phyloP scores from a whole-genome alignment of 345 rosid species.

The Euphorbia peplus region DNA sequence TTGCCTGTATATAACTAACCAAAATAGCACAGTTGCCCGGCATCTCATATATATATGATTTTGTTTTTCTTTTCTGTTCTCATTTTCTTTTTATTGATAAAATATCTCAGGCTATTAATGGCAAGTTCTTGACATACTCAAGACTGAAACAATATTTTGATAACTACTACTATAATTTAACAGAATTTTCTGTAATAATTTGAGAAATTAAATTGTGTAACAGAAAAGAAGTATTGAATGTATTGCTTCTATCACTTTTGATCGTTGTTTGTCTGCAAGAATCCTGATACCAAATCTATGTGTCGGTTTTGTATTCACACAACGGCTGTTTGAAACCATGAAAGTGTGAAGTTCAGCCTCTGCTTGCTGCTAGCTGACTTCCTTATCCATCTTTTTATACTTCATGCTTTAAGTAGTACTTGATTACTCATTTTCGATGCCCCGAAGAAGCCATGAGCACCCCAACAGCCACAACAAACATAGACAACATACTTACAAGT shows the following conservation, averaged over 20 bases:
- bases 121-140: no score
- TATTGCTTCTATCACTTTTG: not conserved
- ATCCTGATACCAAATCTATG: not conserved
- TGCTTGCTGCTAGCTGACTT: not conserved
- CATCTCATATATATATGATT: no score
- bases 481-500: constrained; percentile 59
- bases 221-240: not conserved
- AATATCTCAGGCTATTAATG: no score
- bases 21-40: no score
- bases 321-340: not conserved
- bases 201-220: no score
- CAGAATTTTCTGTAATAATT: no score
- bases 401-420: not conserved
- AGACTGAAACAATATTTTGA: no score
- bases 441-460: constrained; percentile 86
- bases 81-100: no score
- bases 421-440: constrained; percentile 51
- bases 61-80: no score
- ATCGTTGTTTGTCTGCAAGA: not conserved
- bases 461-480: constrained; percentile 76
- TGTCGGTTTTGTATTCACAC: not conserved
- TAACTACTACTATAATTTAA: no score
- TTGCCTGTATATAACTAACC: no score
- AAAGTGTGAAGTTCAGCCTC: not conserved
- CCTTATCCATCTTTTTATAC: not conserved